These are phyloP conservation scores for Mortierella polycephala DNA, from an alignment of 371 early-diverging fungal genomes.

Conservation along the genomic window DNA sequence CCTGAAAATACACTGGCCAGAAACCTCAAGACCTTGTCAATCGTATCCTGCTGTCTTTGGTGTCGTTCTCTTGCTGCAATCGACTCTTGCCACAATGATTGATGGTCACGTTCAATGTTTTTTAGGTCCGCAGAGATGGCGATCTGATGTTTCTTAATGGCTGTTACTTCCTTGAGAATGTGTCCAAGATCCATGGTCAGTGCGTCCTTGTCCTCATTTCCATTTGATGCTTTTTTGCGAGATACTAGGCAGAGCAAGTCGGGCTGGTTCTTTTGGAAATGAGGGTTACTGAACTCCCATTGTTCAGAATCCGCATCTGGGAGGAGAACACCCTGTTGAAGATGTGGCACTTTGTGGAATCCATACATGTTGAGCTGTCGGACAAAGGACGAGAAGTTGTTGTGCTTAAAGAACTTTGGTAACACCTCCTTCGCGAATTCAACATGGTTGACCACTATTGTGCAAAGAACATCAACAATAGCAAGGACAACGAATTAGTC, in stretches of 20 bases:
- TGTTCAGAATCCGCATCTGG: conserved; percentile 68
- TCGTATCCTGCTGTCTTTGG: conserved; percentile 89
- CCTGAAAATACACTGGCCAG: conserved; percentile 81
- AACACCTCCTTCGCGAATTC: conserved; percentile 80
- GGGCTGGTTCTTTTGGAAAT: conserved; percentile 67
- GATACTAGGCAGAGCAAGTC: conserved; percentile 66
- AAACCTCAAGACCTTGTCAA: conserved; percentile 89
- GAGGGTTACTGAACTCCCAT: conserved; percentile 71
- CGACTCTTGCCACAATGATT: conserved; percentile 90
- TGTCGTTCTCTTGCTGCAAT: conserved; percentile 78
- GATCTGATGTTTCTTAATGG: conserved; percentile 90
- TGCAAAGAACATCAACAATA: neutral
- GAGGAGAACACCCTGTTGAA: conserved; percentile 80
- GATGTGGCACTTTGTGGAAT: conserved; percentile 90
- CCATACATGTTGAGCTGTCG: conserved; percentile 98
- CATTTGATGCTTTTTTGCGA: conserved; percentile 66
- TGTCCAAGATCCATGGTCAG: conserved; percentile 63
- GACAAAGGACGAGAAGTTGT: conserved; percentile 94
- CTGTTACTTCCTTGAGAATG: conserved; percentile 83
- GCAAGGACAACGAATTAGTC: too few species aligned
- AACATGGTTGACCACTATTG: conserved; percentile 69
- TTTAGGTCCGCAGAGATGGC: conserved; percentile 88
- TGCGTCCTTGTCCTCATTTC: conserved; percentile 59
- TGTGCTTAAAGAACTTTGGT: conserved; percentile 91
- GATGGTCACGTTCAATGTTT: conserved; percentile 88